Conservation (phyloP, 495 filamentous ascomycete genomes). For the Glonium stellatum region DNA sequence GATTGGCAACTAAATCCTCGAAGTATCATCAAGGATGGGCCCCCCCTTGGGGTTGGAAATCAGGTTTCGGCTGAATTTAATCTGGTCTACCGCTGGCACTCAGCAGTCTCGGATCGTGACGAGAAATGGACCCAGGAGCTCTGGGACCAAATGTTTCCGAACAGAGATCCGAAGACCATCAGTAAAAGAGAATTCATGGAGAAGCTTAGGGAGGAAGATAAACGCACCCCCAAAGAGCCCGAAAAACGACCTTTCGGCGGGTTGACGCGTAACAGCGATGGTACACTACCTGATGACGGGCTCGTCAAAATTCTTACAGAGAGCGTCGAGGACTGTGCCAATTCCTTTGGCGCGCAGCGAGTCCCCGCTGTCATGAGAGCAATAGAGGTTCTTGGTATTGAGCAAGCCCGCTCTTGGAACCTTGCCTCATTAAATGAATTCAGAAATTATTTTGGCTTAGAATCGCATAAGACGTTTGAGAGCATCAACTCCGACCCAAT, state of each 20-base stretch:
- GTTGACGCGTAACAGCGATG: constrained; percentile 49
- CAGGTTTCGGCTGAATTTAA: constrained; percentile 75
- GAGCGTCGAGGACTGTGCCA: constrained; percentile 44
- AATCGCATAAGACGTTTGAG: constrained; percentile 69
- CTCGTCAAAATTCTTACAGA: constrained; percentile 54
- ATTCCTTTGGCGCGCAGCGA: constrained; percentile 62
- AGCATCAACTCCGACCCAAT: constrained; percentile 75
- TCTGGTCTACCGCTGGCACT: constrained; percentile 67
- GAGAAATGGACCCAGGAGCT: constrained; percentile 59
- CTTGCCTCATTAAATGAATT: constrained; percentile 82
- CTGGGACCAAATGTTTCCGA: constrained; percentile 40
- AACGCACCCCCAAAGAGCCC: constrained; percentile 30
- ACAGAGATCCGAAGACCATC: constrained; percentile 29
- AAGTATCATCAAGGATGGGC: constrained; percentile 46
- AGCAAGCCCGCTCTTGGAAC: constrained; percentile 78
- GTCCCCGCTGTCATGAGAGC: constrained; percentile 66
- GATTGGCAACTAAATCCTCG: constrained; percentile 78
- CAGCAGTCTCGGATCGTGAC: constrained; percentile 54
- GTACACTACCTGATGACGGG: constrained; percentile 55
- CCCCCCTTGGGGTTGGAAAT: constrained; percentile 63
- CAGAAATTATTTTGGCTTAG: constrained; percentile 69
- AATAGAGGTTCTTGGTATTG: constrained; percentile 79
- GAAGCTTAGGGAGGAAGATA: constrained; percentile 35
- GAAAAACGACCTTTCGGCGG: constrained; percentile 50
- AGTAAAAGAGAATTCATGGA: constrained; percentile 18